These are phyloP conservation scores for Coemansia sp. DNA, from an alignment of 192 early-diverging fungal species.

Conservation along the genomic window DNA sequence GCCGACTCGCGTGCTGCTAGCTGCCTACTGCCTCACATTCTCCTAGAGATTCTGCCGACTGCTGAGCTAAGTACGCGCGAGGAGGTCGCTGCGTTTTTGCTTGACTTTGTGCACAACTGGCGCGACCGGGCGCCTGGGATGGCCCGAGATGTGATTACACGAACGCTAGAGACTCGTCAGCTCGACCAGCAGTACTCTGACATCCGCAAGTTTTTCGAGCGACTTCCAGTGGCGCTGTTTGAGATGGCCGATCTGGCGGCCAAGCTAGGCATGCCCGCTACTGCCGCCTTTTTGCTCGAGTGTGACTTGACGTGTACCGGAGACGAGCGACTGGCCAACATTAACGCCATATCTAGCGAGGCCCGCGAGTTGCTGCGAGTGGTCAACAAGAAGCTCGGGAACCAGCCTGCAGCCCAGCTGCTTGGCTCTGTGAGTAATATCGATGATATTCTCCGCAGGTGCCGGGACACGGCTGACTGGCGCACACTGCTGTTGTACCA, in stretches of 20 bases:
- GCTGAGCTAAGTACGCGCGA: slow-evolving; percentile 16
- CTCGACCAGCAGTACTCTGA: slow-evolving; percentile 36
- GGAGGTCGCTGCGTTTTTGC: slow-evolving; percentile 38
- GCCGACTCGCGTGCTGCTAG: slow-evolving; percentile 36
- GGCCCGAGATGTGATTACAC: slow-evolving; percentile 27
- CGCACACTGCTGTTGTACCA: slow-evolving; percentile 49
- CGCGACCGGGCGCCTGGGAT: slow-evolving; percentile 31
- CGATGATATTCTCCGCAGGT: slow-evolving; percentile 36
- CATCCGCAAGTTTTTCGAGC: slow-evolving; percentile 41
- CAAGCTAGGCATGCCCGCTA: slow-evolving; percentile 36
- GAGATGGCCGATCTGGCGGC: slow-evolving; percentile 48
- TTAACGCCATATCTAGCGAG: slow-evolving; percentile 27
- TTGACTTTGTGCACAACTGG: slow-evolving; percentile 57
- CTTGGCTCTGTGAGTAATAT: slow-evolving; percentile 29
- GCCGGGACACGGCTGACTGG: slow-evolving; percentile 46
- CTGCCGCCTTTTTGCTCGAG: slow-evolving; percentile 50
- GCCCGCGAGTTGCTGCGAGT: slow-evolving; percentile 35
- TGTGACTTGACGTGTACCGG: slow-evolving; percentile 47
- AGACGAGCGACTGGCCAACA: slow-evolving; percentile 17
- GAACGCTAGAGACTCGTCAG: slow-evolving; percentile 35
- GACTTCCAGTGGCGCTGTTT: slow-evolving; percentile 48
- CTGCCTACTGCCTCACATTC: slow-evolving; percentile 35
- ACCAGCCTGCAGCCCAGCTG: slow-evolving; percentile 42
- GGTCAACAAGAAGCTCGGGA: slow-evolving; percentile 41
- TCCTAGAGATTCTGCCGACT: slow-evolving; percentile 25